Percentiles rank a stretch among this genome's conserved stretches.
Evolutionary conservation across 306 rosid species (phyloP).

Genomic region (Lotus japonicus): DNA sequence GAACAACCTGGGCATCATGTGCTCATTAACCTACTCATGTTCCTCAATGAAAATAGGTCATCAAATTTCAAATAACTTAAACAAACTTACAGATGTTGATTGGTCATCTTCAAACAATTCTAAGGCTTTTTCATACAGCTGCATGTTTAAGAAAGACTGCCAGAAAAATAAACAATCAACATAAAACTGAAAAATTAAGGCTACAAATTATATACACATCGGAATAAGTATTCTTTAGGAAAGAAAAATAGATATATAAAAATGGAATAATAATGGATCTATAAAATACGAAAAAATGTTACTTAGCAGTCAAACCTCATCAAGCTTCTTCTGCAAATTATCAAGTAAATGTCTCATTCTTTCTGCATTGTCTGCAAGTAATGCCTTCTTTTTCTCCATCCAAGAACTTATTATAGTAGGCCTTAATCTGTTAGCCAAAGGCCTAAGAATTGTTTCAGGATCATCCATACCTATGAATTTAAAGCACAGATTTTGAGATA

Average conservation of each 20-base stretch:
- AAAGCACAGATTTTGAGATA: slow-evolving; percentile 31
- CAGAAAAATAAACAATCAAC: slow-evolving; percentile 23
- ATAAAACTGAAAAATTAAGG: slow-evolving; percentile 6
- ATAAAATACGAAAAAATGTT: neutral
- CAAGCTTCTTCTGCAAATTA: slow-evolving; percentile 79
- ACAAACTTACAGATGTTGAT: slow-evolving; percentile 70
- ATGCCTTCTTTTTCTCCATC: slow-evolving; percentile 82
- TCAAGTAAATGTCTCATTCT: slow-evolving; percentile 72
- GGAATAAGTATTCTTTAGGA: no score
- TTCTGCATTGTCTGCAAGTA: slow-evolving; percentile 70
- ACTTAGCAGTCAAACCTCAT: slow-evolving; percentile 61
- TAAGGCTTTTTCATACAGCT: slow-evolving; percentile 87
- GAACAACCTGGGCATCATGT: slow-evolving; percentile 62
- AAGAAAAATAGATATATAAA: neutral
- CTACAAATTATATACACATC: neutral
- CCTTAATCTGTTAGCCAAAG: slow-evolving; percentile 63
- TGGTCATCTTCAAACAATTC: slow-evolving; percentile 95
- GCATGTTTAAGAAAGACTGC: slow-evolving; percentile 95
- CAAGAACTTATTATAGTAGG: slow-evolving; percentile 70
- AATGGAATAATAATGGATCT: neutral
- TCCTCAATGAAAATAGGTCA: slow-evolving; percentile 16
- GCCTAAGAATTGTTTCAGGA: slow-evolving; percentile 59
- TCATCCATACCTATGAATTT: slow-evolving; percentile 63
- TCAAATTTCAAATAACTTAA: slow-evolving; percentile 16
- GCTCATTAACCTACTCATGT: slow-evolving; percentile 19